phyloP scores from a whole-genome alignment of 495 filamentous ascomycete genomes.

The Bryoglossum gracile region DNA sequence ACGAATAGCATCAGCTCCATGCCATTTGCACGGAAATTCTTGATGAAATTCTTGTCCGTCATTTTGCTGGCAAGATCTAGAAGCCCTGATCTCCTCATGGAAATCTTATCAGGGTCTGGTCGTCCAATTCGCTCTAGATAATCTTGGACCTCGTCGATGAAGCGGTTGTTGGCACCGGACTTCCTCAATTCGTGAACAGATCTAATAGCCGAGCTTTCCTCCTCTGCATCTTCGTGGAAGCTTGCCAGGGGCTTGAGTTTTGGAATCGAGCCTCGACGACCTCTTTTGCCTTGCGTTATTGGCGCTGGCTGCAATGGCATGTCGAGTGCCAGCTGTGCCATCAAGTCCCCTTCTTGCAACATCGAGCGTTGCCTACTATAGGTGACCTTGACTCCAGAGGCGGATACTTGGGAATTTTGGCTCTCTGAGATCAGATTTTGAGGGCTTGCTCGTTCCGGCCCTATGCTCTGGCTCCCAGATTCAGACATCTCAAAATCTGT shows the following conservation, averaged over 20 bases:
- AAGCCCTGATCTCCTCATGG: constrained; percentile 41
- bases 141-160: constrained; percentile 71
- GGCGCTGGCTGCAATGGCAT: constrained; percentile 17
- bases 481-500: not conserved
- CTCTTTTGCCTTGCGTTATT: constrained; percentile 22
- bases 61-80: constrained; percentile 70
- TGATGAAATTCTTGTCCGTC: constrained; percentile 52
- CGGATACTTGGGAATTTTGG: constrained; percentile 22
- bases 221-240: constrained; percentile 35
- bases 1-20: constrained; percentile 60
- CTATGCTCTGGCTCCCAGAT: constrained; percentile 10
- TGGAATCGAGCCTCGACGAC: constrained; percentile 24
- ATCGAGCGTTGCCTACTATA: constrained; percentile 45
- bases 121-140: constrained; percentile 77
- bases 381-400: constrained; percentile 33
- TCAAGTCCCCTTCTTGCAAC: constrained; percentile 34
- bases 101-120: constrained; percentile 30
- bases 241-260: constrained; percentile 23
- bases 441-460: not conserved
- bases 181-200: constrained; percentile 88
- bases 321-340: constrained; percentile 27
- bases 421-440: constrained; percentile 2
- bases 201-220: constrained; percentile 52
- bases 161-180: constrained; percentile 76
- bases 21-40: constrained; percentile 70